Base-by-base conservation (phyloP, 768 basidiomycete genomes). In the Boletus reticuloceps region DNA sequence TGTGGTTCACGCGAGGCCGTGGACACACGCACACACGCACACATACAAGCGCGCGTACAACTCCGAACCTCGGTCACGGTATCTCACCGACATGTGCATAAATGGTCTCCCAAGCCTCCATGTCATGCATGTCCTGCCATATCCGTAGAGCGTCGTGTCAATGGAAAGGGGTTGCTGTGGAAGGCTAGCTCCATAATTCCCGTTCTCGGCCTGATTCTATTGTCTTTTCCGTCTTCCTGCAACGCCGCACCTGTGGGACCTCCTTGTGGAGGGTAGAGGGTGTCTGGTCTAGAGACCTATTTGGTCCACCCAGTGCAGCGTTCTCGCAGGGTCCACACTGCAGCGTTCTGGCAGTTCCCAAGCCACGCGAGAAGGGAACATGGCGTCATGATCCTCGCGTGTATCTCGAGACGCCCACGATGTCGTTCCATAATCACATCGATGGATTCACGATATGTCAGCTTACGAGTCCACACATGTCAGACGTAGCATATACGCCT, bases 91-190 rank as follows among this genome's bases (percentile, higher is more conserved):
- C 52, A 39, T 51, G 41, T 36, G 34, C 36, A 43, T 38, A 51
- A 45, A 32, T 6, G 14, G 41, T 32, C 48, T 14, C 34, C 54
- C 37, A 50, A 17, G 27, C 34, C 16, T 45, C 53, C 43, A 45
- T 32, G 20, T 44, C 50, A 10, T 34, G 6, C 50, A 16, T 39
- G 8, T 14, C 20, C 48, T 58, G 4, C 65, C 54, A 56, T 54
- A 67, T 65, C 46, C 54, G 65, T 53, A 10, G 1, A 32, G 14
- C 40, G 37, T 40, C 49, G 10, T 47, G 60, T 59, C 56, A 20
- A 45, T 55, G 39, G 51, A 65, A 64, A 65, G 53, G 56, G 64
- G 54, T 54, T 58, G 50, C 49, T 64, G 64, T 66, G 55, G 32
- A 22, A 3, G 46, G 38, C 40, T 19, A 54, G 46, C 54, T 56